Conservation (phyloP, 2,329 filamentous ascomycete genomes). For the Thelonectria olida region DNA sequence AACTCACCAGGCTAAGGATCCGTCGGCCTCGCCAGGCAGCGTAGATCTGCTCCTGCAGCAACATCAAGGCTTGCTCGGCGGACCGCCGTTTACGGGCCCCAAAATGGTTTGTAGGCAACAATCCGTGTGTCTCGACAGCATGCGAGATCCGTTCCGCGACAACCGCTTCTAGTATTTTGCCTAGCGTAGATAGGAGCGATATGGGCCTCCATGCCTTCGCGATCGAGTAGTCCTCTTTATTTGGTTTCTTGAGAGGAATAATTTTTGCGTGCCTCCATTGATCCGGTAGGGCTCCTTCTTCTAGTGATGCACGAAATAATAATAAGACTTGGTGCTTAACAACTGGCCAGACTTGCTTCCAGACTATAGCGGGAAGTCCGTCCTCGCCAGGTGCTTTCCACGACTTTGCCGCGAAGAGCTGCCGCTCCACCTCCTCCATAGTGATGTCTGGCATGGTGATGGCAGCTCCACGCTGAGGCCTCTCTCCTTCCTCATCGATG, state of each 20-base stretch:
- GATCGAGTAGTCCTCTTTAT: constrained; percentile 36
- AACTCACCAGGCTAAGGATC: constrained; percentile 20
- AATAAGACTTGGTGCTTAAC: too few species aligned
- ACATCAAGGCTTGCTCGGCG: constrained; percentile 24
- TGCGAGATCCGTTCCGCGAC: constrained; percentile 18
- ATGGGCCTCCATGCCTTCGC: too few species aligned
- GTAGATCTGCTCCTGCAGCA: constrained; percentile 18
- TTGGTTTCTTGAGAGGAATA: constrained; percentile 38
- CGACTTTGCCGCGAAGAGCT: too few species aligned
- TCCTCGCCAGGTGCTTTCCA: too few species aligned
- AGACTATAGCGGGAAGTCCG: too few species aligned
- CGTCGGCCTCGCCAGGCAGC: constrained; percentile 10
- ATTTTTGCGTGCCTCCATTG: constrained; percentile 30
- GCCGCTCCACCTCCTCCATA: too few species aligned
- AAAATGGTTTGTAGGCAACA: constrained; percentile 24
- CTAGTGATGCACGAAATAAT: too few species aligned
- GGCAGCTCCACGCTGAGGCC: too few species aligned
- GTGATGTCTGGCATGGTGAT: too few species aligned
- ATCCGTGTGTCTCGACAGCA: constrained; percentile 10
- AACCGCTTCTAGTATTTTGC: constrained; percentile 31
- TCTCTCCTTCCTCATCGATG: too few species aligned
- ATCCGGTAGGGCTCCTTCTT: too few species aligned
- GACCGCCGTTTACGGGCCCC: constrained; percentile 22
- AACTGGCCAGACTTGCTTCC: too few species aligned
- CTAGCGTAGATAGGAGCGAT: constrained; percentile 40